phyloP scores from a whole-genome alignment of 306 rosid genomes.

The Corylus heterophylla region DNA sequence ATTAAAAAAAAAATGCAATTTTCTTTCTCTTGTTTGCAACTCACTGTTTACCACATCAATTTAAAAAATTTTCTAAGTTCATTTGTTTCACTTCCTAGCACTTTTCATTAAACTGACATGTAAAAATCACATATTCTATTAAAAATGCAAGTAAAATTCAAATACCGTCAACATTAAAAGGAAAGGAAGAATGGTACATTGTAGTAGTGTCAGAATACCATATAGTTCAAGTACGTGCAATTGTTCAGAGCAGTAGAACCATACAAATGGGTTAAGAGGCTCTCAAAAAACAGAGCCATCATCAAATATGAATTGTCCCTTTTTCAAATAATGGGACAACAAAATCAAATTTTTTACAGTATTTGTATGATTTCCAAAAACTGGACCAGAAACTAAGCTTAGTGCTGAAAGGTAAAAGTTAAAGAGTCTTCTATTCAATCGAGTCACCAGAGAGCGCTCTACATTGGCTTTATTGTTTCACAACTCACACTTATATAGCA shows the following conservation, averaged over 20 bases:
- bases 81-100: no score
- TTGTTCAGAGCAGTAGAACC: background rate
- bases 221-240: background rate
- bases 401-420: background rate
- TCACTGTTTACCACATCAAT: no score
- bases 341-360: background rate
- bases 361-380: background rate
- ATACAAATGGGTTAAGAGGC: constrained; percentile 25
- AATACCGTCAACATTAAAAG: no score
- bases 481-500: background rate
- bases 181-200: no score
- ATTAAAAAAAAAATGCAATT: no score
- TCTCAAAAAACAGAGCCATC: constrained; percentile 30
- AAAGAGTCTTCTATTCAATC: background rate
- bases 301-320: background rate
- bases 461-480: no score
- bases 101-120: no score
- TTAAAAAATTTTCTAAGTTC: no score
- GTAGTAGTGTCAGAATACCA: background rate
- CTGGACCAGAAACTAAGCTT: background rate
- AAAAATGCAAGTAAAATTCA: no score
- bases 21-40: no score
- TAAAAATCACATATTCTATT: no score
- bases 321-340: background rate
- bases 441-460: background rate